Base-by-base conservation (phyloP, 495 filamentous ascomycete genomes). In the Lindgomyces ingoldianus region DNA sequence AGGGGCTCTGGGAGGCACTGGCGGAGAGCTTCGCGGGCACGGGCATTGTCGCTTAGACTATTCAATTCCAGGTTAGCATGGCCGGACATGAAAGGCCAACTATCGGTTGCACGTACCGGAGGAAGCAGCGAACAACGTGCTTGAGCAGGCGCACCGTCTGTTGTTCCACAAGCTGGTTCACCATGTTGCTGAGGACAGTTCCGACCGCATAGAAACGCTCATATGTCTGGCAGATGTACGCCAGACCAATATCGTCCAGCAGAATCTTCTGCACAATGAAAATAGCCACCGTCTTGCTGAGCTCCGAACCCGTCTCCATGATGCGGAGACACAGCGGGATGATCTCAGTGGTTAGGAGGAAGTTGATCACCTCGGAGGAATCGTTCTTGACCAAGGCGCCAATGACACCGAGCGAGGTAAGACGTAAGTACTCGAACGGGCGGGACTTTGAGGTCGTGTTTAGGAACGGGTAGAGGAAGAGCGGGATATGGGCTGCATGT, bases 221-320 rank as follows among this genome's bases (percentile, higher is more conserved):
- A 73, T 99, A 99, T 4, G 94, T 99, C 58, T 95, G 93, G 75
- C 94, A 99, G 60, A 99, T 99, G 74, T 99, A 99, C 41, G 90
- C 91, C 61, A 99, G 81, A n/a, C 94, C 94, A 73, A 94, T 90
- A 68, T 99, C 94, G 73, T 99, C 94, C 3, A 99, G 82, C 41
- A 99, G 79, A 33, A 99, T 99, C 78, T 99, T 99, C 79, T 99
- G 94, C n/a, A 99, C 94, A 71, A 99, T 99, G 79, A 99, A 99
- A 65, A 99, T 99, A 36, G 94, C 94, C 9, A 99, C 94, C 0
- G 94, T 99, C 80, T 98, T 99, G 81, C 92, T 96, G 46, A 99
- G 81, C 74, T 99, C 94, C 0, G 94, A 98, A 30, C 95, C 95
- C 0, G 94, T 99, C 80, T 99, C 94, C 94, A 99, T 99, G 72